Evolutionary conservation across 2,329 filamentous ascomycete genomes (phyloP), one percentile per base, ranked within the genome.

Genomic region (Orbilia quercus): DNA sequence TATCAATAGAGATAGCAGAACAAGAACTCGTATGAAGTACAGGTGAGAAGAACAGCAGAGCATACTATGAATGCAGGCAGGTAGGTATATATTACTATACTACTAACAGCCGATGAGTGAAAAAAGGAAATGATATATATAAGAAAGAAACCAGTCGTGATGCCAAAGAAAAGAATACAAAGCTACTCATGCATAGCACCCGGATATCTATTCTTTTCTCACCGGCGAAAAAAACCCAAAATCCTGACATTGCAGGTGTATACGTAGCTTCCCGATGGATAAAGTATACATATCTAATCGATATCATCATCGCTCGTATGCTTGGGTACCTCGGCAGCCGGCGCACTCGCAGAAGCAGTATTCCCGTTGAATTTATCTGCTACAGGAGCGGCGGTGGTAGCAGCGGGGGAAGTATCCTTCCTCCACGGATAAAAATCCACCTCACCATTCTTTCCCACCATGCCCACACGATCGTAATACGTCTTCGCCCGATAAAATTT

Each of bases 401-500:
- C n/a, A n/a, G n/a, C n/a, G n/a, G n/a, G n/a, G n/a, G n/a, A n/a
- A n/a, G 31, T 74, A 16, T 70, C 57, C 31, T 76, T 76, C 51
- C 76, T 76, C 66, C 79, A 76, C 14, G 85, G 84, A 78, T 96
- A 95, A 80, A 91, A 93, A 36, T 91, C 83, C 45, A 94, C 81
- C 78, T 85, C 85, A 0, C 92, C 93, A 9, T 84, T 87, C 0
- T 84, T 81, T 71, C 86, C 82, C 48, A 98, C 84, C 72, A 95
- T 82, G 0, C 92, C 91, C 11, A 85, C 85, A 72, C 95, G 87
- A 80, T 99, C 95, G 77, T 96, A 97, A 73, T 91, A 81, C n/a
- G 89, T 90, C 78, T 89, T 85, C 11, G 93, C 91, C 40, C 95
- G 85, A 28, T 98, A 80, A 80, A 94, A 96, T 0, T 92, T 92